A percentile compares a stretch with the other conserved stretches of the same genome.
Evolutionary conservation across 257 asterid species (phyloP).

Genomic region (Parsonsia alboflavescens): DNA sequence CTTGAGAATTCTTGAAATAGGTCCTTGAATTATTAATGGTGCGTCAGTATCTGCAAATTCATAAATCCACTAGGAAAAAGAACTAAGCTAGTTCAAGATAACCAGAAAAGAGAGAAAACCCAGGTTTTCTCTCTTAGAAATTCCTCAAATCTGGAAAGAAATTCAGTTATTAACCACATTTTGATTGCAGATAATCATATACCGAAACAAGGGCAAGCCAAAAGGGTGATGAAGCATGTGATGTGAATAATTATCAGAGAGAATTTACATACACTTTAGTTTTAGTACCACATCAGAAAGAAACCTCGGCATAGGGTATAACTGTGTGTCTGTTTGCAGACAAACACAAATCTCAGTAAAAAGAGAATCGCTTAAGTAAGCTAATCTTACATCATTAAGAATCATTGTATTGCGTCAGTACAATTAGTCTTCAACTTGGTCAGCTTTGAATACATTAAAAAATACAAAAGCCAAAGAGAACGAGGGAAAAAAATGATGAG

Average conservation of each 20-base stretch:
- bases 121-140: neutral
- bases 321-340: neutral
- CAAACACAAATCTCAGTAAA: neutral
- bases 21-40: neutral
- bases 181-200: neutral
- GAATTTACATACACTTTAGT: neutral
- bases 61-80: neutral
- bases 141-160: neutral
- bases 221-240: neutral
- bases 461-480: neutral
- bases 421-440: neutral
- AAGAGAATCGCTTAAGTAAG: neutral
- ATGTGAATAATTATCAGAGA: neutral
- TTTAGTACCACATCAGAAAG: neutral
- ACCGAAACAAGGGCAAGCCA: neutral
- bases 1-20: neutral
- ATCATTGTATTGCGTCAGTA: neutral
- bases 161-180: neutral
- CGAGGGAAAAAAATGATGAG: neutral
- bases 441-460: neutral
- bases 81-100: neutral
- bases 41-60: neutral
- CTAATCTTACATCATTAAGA: conserved; percentile 2
- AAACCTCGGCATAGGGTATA: neutral
- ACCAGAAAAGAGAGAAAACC: neutral